Evolutionary conservation across 108 stramenopile species (phyloP).

Genomic region (Fistulifera solaris): DNA sequence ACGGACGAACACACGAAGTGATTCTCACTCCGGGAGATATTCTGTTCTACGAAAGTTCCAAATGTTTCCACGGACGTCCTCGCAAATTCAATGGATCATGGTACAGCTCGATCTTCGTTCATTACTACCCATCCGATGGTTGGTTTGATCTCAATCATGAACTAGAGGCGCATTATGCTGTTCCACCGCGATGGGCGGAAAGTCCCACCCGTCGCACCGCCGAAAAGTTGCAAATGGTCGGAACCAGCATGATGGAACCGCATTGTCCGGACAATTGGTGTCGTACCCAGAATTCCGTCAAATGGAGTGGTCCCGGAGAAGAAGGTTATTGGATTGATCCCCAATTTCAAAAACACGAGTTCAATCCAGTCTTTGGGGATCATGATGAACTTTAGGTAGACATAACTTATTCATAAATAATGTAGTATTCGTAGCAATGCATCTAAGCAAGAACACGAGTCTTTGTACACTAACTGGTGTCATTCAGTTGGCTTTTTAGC

Average conservation of each 20-base stretch:
- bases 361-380: slow-evolving; percentile 12
- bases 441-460: too few relatives aligned
- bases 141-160: slow-evolving; percentile 26
- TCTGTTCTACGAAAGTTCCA: slow-evolving; percentile 77
- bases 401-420: too few relatives aligned
- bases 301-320: slow-evolving; percentile 61
- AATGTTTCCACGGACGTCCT: slow-evolving; percentile 77
- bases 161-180: slow-evolving; percentile 53
- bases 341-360: slow-evolving; percentile 19
- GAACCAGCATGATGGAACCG: slow-evolving; percentile 59
- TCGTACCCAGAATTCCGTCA: slow-evolving; percentile 30
- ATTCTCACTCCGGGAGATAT: slow-evolving; percentile 67
- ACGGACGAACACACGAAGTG: slow-evolving; percentile 32
- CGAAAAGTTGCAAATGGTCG: slow-evolving; percentile 31
- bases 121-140: slow-evolving; percentile 64
- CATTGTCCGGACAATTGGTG: slow-evolving; percentile 66
- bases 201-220: slow-evolving; percentile 6
- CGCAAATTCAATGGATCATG: slow-evolving; percentile 50
- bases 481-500: too few relatives aligned
- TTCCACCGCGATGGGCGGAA: slow-evolving; percentile 42
- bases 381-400: slow-evolving; percentile 12
- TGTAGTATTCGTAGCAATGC: too few relatives aligned
- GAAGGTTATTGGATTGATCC: slow-evolving; percentile 34
- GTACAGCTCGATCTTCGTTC: slow-evolving; percentile 66
- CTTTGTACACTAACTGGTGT: too few relatives aligned